These are phyloP conservation scores for Scopulariopsis brevicaulis DNA, from an alignment of 2,329 filamentous ascomycete genomes.

Conservation along the genomic window DNA sequence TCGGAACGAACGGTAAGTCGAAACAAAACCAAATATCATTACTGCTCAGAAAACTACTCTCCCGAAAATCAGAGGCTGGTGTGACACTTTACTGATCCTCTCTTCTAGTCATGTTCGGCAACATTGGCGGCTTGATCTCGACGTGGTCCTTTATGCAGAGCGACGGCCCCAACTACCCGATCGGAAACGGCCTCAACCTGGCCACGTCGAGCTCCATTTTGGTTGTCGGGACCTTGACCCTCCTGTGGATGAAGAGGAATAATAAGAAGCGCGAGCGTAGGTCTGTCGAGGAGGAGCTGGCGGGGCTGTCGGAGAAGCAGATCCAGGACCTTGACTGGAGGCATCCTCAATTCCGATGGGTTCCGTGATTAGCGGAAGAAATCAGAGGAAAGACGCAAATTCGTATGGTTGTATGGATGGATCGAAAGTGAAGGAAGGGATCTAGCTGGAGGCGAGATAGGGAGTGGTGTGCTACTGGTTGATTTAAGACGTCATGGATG, in stretches of 20 bases:
- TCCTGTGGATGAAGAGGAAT: conserved; percentile 51
- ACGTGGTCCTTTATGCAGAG: conserved; percentile 54
- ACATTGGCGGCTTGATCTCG: conserved; percentile 48
- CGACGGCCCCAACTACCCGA: conserved; percentile 53
- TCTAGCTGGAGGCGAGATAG: no score
- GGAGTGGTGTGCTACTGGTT: no score
- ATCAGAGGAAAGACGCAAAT: no score
- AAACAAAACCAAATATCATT: background rate
- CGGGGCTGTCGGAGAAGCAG: conserved; percentile 38
- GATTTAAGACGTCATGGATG: no score
- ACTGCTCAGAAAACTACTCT: background rate
- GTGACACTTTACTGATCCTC: background rate
- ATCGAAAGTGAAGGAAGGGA: no score
- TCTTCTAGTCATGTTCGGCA: conserved; percentile 47
- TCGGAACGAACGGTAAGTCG: conserved; percentile 31
- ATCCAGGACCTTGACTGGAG: conserved; percentile 55
- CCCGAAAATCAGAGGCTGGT: background rate
- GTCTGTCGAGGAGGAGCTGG: conserved; percentile 44
- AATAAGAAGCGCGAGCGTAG: conserved; percentile 46
- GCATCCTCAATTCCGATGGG: conserved; percentile 59
- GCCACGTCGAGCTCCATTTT: conserved; percentile 47
- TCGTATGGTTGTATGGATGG: no score
- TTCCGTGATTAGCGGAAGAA: background rate
- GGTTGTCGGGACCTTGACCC: conserved; percentile 32
- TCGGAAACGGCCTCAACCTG: conserved; percentile 61